These are phyloP conservation scores for Setaria italica DNA, from an alignment of 202 grass and related monocot species.

Conservation along the genomic window DNA sequence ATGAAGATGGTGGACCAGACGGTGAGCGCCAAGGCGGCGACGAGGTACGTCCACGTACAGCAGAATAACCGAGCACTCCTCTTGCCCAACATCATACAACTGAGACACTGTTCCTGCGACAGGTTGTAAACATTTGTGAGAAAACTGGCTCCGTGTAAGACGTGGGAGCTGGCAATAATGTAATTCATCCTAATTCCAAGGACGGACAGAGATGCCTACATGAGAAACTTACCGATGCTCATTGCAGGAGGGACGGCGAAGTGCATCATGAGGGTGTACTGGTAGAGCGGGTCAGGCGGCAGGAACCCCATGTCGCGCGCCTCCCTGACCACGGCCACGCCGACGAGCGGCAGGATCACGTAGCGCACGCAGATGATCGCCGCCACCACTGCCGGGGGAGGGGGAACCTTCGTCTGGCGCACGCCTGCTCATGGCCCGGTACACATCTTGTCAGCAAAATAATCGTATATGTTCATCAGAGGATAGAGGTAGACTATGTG, in stretches of 20 bases:
- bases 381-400: neutral
- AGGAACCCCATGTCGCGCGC: conserved; percentile 59
- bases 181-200: too few species aligned
- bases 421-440: conserved; percentile 37
- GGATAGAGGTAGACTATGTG: too few species aligned
- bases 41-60: conserved; percentile 67
- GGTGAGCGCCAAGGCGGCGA: conserved; percentile 65
- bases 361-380: conserved; percentile 62
- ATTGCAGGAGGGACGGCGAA: conserved; percentile 76
- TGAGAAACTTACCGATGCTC: conserved; percentile 57
- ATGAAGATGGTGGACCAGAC: conserved; percentile 84
- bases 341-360: conserved; percentile 57
- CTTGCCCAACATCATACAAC: conserved; percentile 71
- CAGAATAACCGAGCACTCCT: conserved; percentile 81
- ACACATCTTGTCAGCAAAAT: neutral
- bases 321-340: conserved; percentile 52
- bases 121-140: too few species aligned
- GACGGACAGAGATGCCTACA: neutral
- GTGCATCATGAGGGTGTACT: conserved; percentile 80
- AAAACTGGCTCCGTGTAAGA: neutral
- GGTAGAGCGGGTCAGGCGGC: conserved; percentile 63
- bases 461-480: neutral
- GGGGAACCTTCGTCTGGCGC: conserved; percentile 46
- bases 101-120: conserved; percentile 66
- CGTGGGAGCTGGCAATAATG: neutral